Conservation (phyloP, 225 moss, liverwort and hornwort species). For the Ulota crispa region DNA sequence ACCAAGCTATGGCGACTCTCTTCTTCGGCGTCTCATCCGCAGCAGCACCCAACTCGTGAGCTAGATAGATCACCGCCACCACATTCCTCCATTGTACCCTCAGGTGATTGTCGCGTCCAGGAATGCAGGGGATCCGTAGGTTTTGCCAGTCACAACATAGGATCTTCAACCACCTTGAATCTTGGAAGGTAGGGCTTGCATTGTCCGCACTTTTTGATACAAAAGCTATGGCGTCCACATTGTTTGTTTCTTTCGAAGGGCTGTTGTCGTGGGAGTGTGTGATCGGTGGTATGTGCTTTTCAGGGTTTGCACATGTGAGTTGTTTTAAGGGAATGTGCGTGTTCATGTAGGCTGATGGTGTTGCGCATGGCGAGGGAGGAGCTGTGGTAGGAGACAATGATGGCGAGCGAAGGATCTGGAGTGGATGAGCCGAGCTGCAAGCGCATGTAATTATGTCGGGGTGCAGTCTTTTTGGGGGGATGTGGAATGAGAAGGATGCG, state of each 20-base stretch:
- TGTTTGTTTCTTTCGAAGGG: not conserved
- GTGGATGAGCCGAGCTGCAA: conserved; percentile 9
- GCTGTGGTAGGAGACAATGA: conserved; percentile 20
- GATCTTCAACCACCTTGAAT: not conserved
- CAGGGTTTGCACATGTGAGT: not conserved
- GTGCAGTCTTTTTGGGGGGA: not conserved
- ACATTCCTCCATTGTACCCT: not conserved
- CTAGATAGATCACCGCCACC: conserved; percentile 6
- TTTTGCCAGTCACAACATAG: not conserved
- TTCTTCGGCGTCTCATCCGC: not conserved
- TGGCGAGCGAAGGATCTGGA: conserved; percentile 5
- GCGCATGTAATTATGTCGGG: conserved; percentile 27
- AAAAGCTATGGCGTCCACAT: not conserved
- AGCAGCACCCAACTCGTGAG: not conserved
- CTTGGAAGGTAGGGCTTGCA: not conserved
- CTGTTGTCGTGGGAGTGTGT: not conserved
- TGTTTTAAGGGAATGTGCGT: not conserved
- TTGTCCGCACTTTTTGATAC: too few species aligned
- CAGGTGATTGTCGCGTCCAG: not conserved
- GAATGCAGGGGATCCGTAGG: not conserved
- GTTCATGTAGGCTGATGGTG: conserved; percentile 3
- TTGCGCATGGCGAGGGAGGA: conserved; percentile 10
- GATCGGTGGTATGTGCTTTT: not conserved
- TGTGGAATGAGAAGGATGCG: not conserved
- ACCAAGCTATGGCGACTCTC: not conserved